Evolutionary conservation across 305 asterid genomes (phyloP), one percentile per base, ranked within the genome.

Genomic region (Solanum chacoense): DNA sequence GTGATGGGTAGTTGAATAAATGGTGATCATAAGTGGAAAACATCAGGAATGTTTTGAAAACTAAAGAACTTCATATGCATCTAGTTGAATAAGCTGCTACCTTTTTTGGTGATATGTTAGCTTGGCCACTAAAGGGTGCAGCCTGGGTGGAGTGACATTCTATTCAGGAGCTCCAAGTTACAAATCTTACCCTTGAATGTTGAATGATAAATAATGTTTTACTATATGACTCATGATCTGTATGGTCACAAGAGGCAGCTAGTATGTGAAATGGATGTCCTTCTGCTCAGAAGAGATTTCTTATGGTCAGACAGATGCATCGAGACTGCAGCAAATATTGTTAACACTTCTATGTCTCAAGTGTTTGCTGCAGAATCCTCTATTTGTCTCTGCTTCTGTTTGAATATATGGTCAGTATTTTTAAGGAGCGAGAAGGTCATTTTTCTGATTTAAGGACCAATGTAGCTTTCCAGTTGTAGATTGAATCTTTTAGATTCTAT

Each of bases 261-360:
- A 20, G 31, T 55, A 11, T 8, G 6, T 55, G 45, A 84, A 84
- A 31, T 45, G 14, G 42, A 84, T 55, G 86, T 83, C 86, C 74
- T 50, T 50, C 74, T 55, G 87, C 42, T 84, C 45, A 50, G 31
- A 31, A 55, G 73, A 31, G 26, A 22, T 50, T 84, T 55, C 29
- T 50, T 84, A 50, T 55, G 74, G 73, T 84, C 74, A 81, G 87
- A 84, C 18, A 84, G 73, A 84, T 84, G 74, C 74, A 84, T 84
- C 22, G 9, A 84, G 16, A 31, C 36, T 55, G 73, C 87, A 20
- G 45, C 8, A 50, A 55, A 31, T 50, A 50, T 55, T 50, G 13
- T 84, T 59, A 45, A 31, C 40, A 11, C 32, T 84, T 84, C 29
- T 55, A 50, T 84, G n/a, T 50, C 69, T 16, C 87, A 50, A 55